Evolutionary conservation across 1,284 basidiomycete genomes (phyloP), one percentile per base, ranked within the genome.

Genomic region (Sporisorium exsertum): DNA sequence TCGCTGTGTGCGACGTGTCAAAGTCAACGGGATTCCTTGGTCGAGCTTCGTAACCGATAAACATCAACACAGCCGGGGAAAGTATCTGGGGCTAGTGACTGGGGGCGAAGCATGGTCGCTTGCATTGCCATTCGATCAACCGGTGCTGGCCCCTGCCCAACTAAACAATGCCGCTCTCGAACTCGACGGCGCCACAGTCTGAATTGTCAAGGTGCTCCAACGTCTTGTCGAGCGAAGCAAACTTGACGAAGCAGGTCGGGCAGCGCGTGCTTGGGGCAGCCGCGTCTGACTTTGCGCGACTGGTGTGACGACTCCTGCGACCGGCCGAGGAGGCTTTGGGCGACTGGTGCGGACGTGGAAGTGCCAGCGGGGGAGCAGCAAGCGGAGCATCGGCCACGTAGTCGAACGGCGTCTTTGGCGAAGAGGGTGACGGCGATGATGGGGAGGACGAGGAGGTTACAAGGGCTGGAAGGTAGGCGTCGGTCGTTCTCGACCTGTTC

Each of bases 111-210:
- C n/a, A n/a, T n/a, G n/a, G n/a, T n/a, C n/a, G n/a, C n/a, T n/a
- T n/a, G n/a, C n/a, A n/a, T n/a, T n/a, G n/a, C n/a, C n/a, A n/a
- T n/a, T n/a, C n/a, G n/a, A n/a, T n/a, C n/a, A n/a, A n/a, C n/a
- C n/a, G n/a, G n/a, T n/a, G n/a, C n/a, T n/a, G n/a, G n/a, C n/a
- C n/a, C n/a, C n/a, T n/a, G 15, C n/a, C 13, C 6, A 26, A 12
- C 45, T 59, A 72, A 37, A 60, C 46, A 37, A 72, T 68, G 16
- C 70, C 70, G 57, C 70, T 72, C 22, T 72, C 70, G 18, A 72
- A 72, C 12, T 72, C 70, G 45, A 72, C 60, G 0, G 64, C 64
- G 24, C 70, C 70, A n/a, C 70, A 72, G n/a, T 72, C 70, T 10
- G 70, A 72, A 22, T 37, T 53, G 47, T 72, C 64, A 18, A 72